These are phyloP conservation scores for Kodamaea arcana DNA, from an alignment of 1,139 yeast genomes.

Conservation along the genomic window DNA sequence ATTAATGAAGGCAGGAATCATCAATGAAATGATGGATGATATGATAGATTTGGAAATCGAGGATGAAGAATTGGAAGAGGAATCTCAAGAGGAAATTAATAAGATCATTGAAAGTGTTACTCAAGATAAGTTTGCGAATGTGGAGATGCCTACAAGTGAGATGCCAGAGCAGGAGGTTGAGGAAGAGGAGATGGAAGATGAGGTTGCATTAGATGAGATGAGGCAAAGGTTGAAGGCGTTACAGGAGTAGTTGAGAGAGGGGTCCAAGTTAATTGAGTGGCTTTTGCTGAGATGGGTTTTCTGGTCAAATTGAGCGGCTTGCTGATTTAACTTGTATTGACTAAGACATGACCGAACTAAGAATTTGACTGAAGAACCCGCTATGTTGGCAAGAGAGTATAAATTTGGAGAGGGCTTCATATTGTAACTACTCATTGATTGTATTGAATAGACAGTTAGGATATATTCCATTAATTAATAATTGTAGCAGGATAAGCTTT, in stretches of 20 bases:
- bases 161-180: conserved; percentile 17
- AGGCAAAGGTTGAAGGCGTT: conserved; percentile 82
- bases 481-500: too few relatives aligned
- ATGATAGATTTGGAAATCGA: conserved; percentile 68
- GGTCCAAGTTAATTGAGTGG: too few relatives aligned
- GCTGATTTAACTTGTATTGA: too few relatives aligned
- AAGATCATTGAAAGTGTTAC: conserved; percentile 45
- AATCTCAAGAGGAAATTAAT: conserved; percentile 65
- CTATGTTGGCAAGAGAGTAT: too few relatives aligned
- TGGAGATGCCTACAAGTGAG: conserved; percentile 39
- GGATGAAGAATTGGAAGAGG: conserved; percentile 61
- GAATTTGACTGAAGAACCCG: too few relatives aligned
- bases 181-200: conserved; percentile 59
- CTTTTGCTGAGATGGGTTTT: too few relatives aligned
- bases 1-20: conserved; percentile 85
- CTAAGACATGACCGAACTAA: too few relatives aligned
- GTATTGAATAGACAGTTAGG: too few relatives aligned
- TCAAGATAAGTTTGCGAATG: conserved; percentile 39
- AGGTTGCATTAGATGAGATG: conserved; percentile 76
- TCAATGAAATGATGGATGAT: conserved; percentile 94
- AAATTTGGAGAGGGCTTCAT: too few relatives aligned
- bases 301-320: too few relatives aligned
- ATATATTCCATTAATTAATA: too few relatives aligned
- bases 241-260: conserved; percentile 66
- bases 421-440: too few relatives aligned